phyloP scores from a whole-genome alignment of 1,284 basidiomycete species.

The Pascua sp. region DNA sequence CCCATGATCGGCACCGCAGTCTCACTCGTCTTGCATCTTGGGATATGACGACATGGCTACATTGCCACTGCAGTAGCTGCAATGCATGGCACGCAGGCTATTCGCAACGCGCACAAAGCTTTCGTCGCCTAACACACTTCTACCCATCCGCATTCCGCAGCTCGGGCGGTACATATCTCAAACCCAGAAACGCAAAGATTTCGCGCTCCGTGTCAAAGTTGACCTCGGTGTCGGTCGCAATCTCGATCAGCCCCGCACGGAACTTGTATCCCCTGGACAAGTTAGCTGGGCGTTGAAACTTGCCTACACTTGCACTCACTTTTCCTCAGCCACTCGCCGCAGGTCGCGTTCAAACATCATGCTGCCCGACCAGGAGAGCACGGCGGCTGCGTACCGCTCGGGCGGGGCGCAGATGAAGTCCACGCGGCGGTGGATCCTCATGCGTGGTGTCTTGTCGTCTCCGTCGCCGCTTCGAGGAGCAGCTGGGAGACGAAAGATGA shows the following conservation, averaged over 20 bases:
- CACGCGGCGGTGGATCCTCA: constrained; percentile 40
- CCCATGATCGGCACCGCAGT: too few species aligned
- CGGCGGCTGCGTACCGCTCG: constrained; percentile 43
- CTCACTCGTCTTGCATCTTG: too few species aligned
- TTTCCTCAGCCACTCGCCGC: constrained; percentile 40
- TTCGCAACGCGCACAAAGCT: too few species aligned
- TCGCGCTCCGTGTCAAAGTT: constrained; percentile 44
- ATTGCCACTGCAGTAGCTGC: too few species aligned
- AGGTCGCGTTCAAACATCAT: constrained; percentile 52
- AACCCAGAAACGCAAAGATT: constrained; percentile 39
- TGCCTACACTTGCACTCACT: constrained; percentile 11
- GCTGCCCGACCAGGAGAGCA: constrained; percentile 48
- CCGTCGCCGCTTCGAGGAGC: not conserved
- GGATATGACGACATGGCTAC: too few species aligned
- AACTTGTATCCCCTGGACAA: constrained; percentile 42
- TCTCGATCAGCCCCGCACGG: constrained; percentile 37
- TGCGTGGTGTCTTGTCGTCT: not conserved
- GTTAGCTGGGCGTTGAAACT: not conserved
- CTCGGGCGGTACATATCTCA: constrained; percentile 43
- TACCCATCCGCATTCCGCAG: constrained; percentile 48
- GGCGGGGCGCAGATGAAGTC: constrained; percentile 45
- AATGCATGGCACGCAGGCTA: too few species aligned
- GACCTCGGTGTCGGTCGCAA: constrained; percentile 37
- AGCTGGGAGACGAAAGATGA: constrained; percentile 34
- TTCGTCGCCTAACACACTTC: not conserved